phyloP scores from a whole-genome alignment of 495 filamentous ascomycete genomes.

The Halenospora varia region DNA sequence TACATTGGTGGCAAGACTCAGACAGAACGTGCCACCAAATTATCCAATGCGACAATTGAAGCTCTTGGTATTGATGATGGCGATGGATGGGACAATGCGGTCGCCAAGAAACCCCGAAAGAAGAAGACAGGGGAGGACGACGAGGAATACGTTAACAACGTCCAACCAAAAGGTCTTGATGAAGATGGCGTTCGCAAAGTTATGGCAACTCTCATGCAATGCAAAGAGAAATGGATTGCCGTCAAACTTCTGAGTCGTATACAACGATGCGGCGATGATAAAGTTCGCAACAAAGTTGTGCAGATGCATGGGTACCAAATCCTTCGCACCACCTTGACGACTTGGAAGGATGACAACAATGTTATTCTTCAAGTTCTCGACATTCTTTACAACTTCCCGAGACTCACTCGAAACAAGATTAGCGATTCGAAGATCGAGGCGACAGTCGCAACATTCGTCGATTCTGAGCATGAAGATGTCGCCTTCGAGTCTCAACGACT shows the following conservation, averaged over 20 bases:
- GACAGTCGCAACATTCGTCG: conserved; percentile 66
- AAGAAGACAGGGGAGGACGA: conserved; percentile 94
- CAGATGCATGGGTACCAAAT: conserved; percentile 98
- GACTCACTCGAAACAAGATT: conserved; percentile 95
- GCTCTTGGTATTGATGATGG: conserved; percentile 93
- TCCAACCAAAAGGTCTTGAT: conserved; percentile 77
- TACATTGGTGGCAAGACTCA: conserved; percentile 98
- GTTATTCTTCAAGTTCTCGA: conserved; percentile 85
- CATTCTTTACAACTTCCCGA: conserved; percentile 83
- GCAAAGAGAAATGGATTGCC: conserved; percentile 98
- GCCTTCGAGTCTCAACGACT: conserved; percentile 64
- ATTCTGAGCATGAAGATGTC: conserved; percentile 69
- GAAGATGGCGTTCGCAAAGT: conserved; percentile 92
- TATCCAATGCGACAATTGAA: conserved; percentile 87
- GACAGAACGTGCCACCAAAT: conserved; percentile 89
- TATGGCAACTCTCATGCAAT: conserved; percentile 98
- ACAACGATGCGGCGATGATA: conserved; percentile 84
- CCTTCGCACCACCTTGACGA: conserved; percentile 75
- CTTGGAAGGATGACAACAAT: conserved; percentile 84
- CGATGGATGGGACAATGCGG: conserved; percentile 85
- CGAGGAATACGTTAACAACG: conserved; percentile 92
- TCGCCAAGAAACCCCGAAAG: conserved; percentile 84
- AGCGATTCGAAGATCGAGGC: conserved; percentile 92
- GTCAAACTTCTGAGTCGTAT: conserved; percentile 91
- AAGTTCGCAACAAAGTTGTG: conserved; percentile 81